phyloP scores from a whole-genome alignment of 140 eudicot genomes.

The Cichorium intybus region DNA sequence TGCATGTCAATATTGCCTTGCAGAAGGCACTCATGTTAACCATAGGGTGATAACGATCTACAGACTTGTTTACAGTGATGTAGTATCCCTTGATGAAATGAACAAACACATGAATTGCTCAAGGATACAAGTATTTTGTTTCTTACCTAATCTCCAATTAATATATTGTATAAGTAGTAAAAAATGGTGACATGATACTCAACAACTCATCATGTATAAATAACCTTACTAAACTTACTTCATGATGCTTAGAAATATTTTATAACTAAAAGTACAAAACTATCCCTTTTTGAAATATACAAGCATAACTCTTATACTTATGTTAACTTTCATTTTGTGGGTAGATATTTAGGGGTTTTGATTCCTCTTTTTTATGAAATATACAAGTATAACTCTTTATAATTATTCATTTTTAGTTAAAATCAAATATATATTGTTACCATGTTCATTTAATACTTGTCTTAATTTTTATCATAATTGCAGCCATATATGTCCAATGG shows the following conservation, averaged over 20 bases:
- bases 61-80: slow-evolving; percentile 54
- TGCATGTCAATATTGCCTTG: slow-evolving; percentile 44
- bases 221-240: no score
- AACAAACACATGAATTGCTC: slow-evolving; percentile 38
- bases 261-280: no score
- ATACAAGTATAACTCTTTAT: no score
- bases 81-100: slow-evolving; percentile 41
- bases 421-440: background rate
- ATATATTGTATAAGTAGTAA: background rate
- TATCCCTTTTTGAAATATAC: no score
- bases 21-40: slow-evolving; percentile 30
- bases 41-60: slow-evolving; percentile 47
- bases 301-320: no score
- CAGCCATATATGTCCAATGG: slow-evolving; percentile 42
- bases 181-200: no score
- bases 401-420: background rate
- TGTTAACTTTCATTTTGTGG: no score
- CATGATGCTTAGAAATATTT: no score
- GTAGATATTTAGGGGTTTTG: no score
- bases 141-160: background rate
- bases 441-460: background rate
- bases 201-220: no score
- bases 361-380: no score
- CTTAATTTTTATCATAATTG: background rate
- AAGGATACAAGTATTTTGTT: slow-evolving; percentile 44